Evolutionary conservation across 148 eudicot species (phyloP).

Genomic region (Fagopyrum tataricum): DNA sequence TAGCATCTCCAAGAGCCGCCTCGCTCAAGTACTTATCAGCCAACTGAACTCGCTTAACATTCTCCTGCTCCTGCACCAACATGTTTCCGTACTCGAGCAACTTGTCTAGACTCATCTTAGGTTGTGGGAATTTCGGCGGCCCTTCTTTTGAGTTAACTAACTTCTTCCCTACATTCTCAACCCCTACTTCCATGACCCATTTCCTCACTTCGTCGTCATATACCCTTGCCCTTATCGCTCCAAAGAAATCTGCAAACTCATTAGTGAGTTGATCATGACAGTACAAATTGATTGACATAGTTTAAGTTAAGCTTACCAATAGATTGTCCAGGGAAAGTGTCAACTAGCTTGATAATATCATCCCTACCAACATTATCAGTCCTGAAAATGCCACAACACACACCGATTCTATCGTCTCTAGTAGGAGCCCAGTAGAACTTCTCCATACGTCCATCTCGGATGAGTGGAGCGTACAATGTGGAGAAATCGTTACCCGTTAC

Average conservation of each 20-base stretch:
- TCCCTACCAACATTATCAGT: conserved; percentile 45
- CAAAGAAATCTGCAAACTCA: conserved; percentile 63
- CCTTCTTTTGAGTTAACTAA: conserved; percentile 81
- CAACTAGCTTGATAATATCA: conserved; percentile 59
- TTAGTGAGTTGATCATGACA: not conserved
- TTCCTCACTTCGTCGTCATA: conserved; percentile 83
- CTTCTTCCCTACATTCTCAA: conserved; percentile 60
- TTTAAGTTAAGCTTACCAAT: conserved; percentile 38
- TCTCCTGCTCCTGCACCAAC: conserved; percentile 86
- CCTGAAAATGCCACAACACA: conserved; percentile 65
- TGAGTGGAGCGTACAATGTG: conserved; percentile 79
- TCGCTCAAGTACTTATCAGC: conserved; percentile 68
- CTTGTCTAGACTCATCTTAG: conserved; percentile 66
- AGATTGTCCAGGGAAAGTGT: conserved; percentile 90
- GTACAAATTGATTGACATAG: not conserved
- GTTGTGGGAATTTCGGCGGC: conserved; percentile 69
- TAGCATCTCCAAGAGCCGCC: conserved; percentile 94
- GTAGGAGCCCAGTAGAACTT: conserved; percentile 97
- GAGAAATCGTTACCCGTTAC: conserved; percentile 95
- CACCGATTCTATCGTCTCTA: conserved; percentile 83
- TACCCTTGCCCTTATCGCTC: conserved; percentile 91
- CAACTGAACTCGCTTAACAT: conserved; percentile 88
- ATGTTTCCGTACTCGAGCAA: conserved; percentile 72
- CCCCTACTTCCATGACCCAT: conserved; percentile 52
- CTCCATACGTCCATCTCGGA: conserved; percentile 99